Percentiles rank a stretch among this genome's conserved stretches.
Evolutionary conservation across 176 grass and related monocot genomes (phyloP).

Genomic region (Oryza brachyantha): DNA sequence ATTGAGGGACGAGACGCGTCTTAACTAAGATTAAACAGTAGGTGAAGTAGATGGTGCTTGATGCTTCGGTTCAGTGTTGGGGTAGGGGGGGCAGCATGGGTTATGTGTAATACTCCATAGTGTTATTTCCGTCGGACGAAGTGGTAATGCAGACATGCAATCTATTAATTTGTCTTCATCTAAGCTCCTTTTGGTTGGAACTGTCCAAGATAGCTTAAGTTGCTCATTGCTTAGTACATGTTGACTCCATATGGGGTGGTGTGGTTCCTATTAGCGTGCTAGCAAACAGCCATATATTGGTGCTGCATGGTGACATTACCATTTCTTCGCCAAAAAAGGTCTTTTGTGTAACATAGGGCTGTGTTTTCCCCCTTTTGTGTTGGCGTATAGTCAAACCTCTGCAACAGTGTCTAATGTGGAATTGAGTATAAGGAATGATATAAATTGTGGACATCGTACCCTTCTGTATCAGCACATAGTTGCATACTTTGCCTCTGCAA

Average conservation of each 20-base stretch:
- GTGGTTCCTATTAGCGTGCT: background rate
- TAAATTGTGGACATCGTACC: background rate
- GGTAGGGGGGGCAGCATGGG: background rate
- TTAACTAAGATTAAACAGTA: background rate
- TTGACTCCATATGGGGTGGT: background rate
- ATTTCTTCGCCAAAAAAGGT: background rate
- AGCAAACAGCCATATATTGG: background rate
- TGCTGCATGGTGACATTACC: conserved; percentile 1
- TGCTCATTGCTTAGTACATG: background rate
- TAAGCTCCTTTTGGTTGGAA: conserved; percentile 6
- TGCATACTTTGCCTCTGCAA: background rate
- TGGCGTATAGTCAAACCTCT: background rate
- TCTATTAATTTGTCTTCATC: conserved; percentile 3
- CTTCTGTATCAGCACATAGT: background rate
- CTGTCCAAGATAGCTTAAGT: background rate
- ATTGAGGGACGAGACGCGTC: background rate
- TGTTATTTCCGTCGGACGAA: background rate
- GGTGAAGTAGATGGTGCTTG: background rate
- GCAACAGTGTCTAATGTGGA: background rate
- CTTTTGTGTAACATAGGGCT: background rate
- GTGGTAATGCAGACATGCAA: background rate
- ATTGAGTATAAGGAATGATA: background rate
- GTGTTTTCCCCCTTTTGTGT: background rate
- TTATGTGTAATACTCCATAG: background rate
- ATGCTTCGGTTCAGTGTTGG: background rate